Percentiles rank a stretch among this genome's conserved stretches.
Evolutionary conservation across 305 asterid species (phyloP).

Genomic region (Fraxinus sp.): DNA sequence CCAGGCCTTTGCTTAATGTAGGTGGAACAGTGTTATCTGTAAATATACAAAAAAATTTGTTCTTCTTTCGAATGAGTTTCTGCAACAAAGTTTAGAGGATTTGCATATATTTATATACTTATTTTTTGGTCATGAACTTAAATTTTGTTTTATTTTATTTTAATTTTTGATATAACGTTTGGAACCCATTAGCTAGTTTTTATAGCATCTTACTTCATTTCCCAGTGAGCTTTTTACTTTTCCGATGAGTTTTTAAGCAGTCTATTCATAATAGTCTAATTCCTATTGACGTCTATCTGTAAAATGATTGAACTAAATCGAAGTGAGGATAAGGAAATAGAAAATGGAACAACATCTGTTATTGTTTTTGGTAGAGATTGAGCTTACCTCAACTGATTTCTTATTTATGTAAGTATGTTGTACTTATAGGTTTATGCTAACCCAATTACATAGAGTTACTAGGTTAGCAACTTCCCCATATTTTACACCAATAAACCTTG

Average conservation of each 20-base stretch:
- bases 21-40: too few species aligned
- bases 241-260: conserved; percentile 70
- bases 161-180: conserved; percentile 3
- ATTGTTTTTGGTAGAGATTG: conserved; percentile 74
- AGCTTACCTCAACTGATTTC: neutral
- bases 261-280: conserved; percentile 40
- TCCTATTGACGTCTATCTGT: too few species aligned
- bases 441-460: neutral
- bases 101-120: too few species aligned
- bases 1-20: too few species aligned
- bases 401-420: neutral
- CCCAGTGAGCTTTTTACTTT: conserved; percentile 93
- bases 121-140: too few species aligned
- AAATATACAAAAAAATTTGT: too few species aligned
- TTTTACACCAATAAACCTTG: neutral
- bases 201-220: conserved; percentile 25
- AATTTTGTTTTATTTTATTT: too few species aligned
- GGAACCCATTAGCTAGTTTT: conserved; percentile 12
- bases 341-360: conserved; percentile 98
- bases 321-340: conserved; percentile 97
- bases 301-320: conserved; percentile 92
- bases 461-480: neutral
- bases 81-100: too few species aligned
- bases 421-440: neutral
- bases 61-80: too few species aligned